Base-by-base conservation (phyloP, 257 asterid species). In the Coffea eugenioides region DNA sequence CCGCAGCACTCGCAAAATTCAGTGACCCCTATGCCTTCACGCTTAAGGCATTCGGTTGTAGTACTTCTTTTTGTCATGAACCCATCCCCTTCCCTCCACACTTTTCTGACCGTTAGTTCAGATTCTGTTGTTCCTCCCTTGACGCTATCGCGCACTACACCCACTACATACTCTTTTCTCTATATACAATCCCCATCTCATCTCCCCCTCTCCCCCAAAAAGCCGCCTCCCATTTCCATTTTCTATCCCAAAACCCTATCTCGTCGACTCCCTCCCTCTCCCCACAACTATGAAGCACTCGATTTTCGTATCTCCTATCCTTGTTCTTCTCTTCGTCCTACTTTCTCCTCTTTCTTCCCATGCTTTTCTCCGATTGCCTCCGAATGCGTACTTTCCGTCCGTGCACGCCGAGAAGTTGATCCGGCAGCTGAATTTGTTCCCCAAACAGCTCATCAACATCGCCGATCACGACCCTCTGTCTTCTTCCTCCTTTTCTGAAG, bases 371-470 rank as follows among this genome's bases (percentile, higher is more conserved):
- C 93, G 88, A 4, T 21, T 85, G 45, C 93, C 92, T 79, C 61
- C 75, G 8, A 15, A 62, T 36, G 78, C 84, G 34, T 54, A 78
- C 25, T 80, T 86, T 68, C 87, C 88, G 61, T 76, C 88, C 27
- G 36, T 79, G 62, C 85, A 91, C 12, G 96, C 88, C 6, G 93
- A 88, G 90, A 88, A 87, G 83, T 79, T 93, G 77, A 93, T 92
- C 79, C 87, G 83, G 21, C 88, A 87, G 77, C 97, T 93, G 85
- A 93, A 92, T 78, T 77, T 93, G 90, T 92, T 92, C 77, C 98
- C 98, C 1, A 85, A 87, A 18, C 77, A 80, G 13, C 79, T 92
- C 77, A 59, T 90, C 81, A 93, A 93, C 82, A 81, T 93, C 72
- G 85, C 87, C 71, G 82, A 79, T 21, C 83, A 57, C 20, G 88